Percentiles rank a stretch among this genome's conserved stretches.
Evolutionary conservation across 331 rosid species (phyloP).

Genomic region (Stylosanthes scabra): DNA sequence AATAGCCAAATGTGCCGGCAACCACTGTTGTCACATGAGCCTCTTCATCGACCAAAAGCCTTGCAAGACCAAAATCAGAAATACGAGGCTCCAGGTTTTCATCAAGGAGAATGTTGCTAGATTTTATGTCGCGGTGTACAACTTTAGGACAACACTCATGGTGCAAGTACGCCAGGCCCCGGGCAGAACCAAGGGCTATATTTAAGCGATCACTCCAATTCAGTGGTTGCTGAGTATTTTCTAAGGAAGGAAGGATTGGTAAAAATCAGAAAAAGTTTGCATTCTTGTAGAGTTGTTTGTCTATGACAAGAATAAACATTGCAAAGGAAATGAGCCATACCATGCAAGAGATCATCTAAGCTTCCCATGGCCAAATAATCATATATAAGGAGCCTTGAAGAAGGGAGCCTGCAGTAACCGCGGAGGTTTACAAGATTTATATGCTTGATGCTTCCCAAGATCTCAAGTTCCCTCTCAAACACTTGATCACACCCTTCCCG

Average conservation of each 20-base stretch:
- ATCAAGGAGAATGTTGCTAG: conserved; percentile 92
- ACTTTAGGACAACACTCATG: conserved; percentile 91
- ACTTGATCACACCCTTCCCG: conserved; percentile 83
- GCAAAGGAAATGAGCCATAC: conserved; percentile 46
- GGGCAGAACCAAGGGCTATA: conserved; percentile 91
- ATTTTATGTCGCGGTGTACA: conserved; percentile 93
- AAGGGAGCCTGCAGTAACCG: conserved; percentile 91
- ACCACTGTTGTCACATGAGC: conserved; percentile 97
- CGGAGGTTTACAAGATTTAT: conserved; percentile 87
- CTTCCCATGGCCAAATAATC: conserved; percentile 85
- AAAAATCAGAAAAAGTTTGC: conserved; percentile 13
- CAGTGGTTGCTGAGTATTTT: conserved; percentile 50
- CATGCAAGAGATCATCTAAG: conserved; percentile 89
- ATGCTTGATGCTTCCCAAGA: conserved; percentile 92
- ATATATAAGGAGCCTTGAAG: conserved; percentile 89
- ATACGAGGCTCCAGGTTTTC: conserved; percentile 89
- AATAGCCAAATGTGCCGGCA: conserved; percentile 97
- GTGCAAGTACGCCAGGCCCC: conserved; percentile 91
- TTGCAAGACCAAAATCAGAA: conserved; percentile 94
- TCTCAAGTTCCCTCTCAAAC: conserved; percentile 92
- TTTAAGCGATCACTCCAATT: conserved; percentile 85
- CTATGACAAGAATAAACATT: neutral
- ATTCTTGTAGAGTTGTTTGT: neutral
- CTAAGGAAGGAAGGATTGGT: conserved; percentile 29
- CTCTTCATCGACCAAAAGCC: conserved; percentile 92